Conservation (phyloP, 2,329 filamentous ascomycete genomes). For the Pseudocercospora fijiensis region DNA sequence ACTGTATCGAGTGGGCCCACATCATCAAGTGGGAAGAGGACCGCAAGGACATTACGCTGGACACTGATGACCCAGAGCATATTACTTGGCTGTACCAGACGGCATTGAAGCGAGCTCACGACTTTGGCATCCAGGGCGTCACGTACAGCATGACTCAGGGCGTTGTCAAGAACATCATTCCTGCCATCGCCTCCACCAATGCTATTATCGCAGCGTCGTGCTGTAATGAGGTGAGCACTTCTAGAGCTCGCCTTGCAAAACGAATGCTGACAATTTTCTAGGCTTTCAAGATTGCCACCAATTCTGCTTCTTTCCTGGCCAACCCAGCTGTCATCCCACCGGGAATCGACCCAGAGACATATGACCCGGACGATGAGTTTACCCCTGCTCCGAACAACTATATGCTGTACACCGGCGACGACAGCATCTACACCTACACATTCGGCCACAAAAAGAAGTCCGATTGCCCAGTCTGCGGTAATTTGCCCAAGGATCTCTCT, state of each 20-base stretch:
- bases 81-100: slow-evolving; percentile 95
- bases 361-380: slow-evolving; percentile 25
- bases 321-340: slow-evolving; percentile 55
- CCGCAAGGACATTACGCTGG: slow-evolving; percentile 71
- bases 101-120: slow-evolving; percentile 73
- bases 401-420: slow-evolving; percentile 99
- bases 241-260: not conserved
- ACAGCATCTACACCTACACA: slow-evolving; percentile 94
- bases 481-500: slow-evolving; percentile 70
- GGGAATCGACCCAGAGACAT: slow-evolving; percentile 26
- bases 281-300: slow-evolving; percentile 88
- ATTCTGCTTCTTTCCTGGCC: slow-evolving; percentile 75
- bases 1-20: slow-evolving; percentile 98
- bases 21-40: slow-evolving; percentile 90
- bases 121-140: slow-evolving; percentile 88
- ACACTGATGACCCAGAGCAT: slow-evolving; percentile 95
- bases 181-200: slow-evolving; percentile 95
- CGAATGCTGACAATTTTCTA: not conserved
- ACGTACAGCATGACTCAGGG: slow-evolving; percentile 96
- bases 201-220: slow-evolving; percentile 93
- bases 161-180: slow-evolving; percentile 99
- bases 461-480: slow-evolving; percentile 92
- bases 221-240: slow-evolving; percentile 71
- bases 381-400: slow-evolving; percentile 63
- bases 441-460: slow-evolving; percentile 92